phyloP scores from a whole-genome alignment of 2,329 filamentous ascomycete species.

The Cladorrhinum sp. region DNA sequence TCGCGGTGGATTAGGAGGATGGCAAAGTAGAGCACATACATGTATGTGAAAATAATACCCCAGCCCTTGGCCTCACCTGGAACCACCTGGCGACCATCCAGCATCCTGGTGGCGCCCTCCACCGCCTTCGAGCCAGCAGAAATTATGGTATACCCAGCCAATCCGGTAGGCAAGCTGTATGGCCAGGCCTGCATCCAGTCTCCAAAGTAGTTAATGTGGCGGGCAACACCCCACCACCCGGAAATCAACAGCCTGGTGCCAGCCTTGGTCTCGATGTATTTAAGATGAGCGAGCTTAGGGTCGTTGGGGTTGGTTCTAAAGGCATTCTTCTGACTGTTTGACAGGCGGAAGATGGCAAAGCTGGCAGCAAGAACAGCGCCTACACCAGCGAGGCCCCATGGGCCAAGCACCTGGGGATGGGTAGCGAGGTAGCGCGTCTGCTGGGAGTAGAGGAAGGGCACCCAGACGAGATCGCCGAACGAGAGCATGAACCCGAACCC shows the following conservation, averaged over 20 bases:
- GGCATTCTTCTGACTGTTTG: conserved; percentile 91
- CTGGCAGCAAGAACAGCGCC: conserved; percentile 66
- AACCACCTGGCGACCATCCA: conserved; percentile 62
- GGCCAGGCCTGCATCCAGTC: conserved; percentile 95
- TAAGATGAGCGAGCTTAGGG: conserved; percentile 72
- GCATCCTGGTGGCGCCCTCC: conserved; percentile 54
- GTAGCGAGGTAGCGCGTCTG: conserved; percentile 82
- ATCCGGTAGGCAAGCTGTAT: conserved; percentile 80
- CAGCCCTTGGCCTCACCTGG: conserved; percentile 74
- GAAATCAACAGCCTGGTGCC: conserved; percentile 79
- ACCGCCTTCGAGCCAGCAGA: conserved; percentile 45
- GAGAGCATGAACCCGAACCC: conserved; percentile 94
- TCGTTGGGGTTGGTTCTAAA: conserved; percentile 88
- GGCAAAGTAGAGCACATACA: conserved; percentile 90
- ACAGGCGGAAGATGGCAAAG: conserved; percentile 90
- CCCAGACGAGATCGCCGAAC: conserved; percentile 90
- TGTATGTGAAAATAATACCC: conserved; percentile 88
- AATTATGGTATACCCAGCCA: conserved; percentile 76
- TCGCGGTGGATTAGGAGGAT: conserved; percentile 83
- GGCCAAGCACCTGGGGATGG: conserved; percentile 77
- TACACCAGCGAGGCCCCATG: conserved; percentile 61
- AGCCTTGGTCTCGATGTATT: conserved; percentile 79
- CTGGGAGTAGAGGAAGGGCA: conserved; percentile 83
- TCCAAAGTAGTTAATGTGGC: conserved; percentile 94
- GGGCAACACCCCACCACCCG: conserved; percentile 89